Evolutionary conservation across 2,329 filamentous ascomycete species (phyloP), one percentile per base, ranked within the genome.

Genomic region (Trichophyton schoenleinii): DNA sequence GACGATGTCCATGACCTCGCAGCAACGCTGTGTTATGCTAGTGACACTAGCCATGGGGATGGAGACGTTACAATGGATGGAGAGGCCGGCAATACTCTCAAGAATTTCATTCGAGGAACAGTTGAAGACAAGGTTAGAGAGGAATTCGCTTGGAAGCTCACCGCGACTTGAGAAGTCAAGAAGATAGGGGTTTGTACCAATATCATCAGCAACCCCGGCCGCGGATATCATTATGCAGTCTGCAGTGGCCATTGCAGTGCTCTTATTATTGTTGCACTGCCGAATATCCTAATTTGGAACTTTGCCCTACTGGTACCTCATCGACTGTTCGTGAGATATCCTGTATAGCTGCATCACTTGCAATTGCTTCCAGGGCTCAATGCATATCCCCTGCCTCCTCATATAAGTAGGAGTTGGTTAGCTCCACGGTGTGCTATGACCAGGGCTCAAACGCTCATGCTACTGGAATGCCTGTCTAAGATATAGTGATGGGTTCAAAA

Each of bases 1-100:
- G 83, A 90, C 61, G 77, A 80, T 49, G 83, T 88, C 18, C 83
- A 85, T 65, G 80, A 85, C 64, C 76, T 79, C 52, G 90, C 87
- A 38, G 80, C 84, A 69, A 74, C 77, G 44, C 78, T 86, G 57
- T 96, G 91, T 72, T 86, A 78, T 63, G 77, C 78, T 28, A 74
- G 76, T 52, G 78, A 86, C 57, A 95, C 90, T 71, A 76, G 77
- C 18, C 71, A 67, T 60, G 70, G 69, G 60, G 72, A 72, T 60
- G 67, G 71, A 31, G 66, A 68, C 13, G 64, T 70, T 5, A 72
- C 74, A 46, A 75, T 73, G 58, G 81, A 81, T 62, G 58, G 58
- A 34, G 42, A 18, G 20, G 42, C 41, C 7, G 22, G 22, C 22
- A 64, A 67, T n/a, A 69, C 80, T 65, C 74, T 87, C 70, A 80